Percentiles rank a stretch among this genome's conserved stretches.
phyloP scores from a whole-genome alignment of 2,329 filamentous ascomycete species.

The Pseudogymnoascus sp. region DNA sequence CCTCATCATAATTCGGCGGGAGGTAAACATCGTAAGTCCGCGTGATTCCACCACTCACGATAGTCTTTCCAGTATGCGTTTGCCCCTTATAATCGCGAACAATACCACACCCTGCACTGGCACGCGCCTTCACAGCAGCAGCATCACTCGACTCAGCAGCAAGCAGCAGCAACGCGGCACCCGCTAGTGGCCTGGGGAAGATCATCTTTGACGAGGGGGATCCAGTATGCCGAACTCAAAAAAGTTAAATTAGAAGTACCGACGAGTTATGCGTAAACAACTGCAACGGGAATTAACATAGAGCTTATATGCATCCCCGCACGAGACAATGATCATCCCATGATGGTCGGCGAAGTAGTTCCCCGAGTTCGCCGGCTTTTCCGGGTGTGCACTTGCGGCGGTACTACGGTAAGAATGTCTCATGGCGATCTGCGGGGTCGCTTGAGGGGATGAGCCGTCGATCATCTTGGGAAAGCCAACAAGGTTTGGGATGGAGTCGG shows the following conservation, averaged over 20 bases:
- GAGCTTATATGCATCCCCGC: background rate
- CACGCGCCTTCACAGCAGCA: background rate
- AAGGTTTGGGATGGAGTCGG: background rate
- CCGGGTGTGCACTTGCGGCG: background rate
- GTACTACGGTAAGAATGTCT: background rate
- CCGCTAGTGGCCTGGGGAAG: background rate
- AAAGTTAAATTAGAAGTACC: no score
- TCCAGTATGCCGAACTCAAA: background rate
- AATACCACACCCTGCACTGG: background rate
- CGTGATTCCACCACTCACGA: conserved; percentile 16
- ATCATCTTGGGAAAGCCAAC: background rate
- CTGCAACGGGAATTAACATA: background rate
- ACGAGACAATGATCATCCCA: background rate
- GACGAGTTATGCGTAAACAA: background rate
- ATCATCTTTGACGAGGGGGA: background rate
- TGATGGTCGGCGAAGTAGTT: background rate
- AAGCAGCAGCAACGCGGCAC: background rate
- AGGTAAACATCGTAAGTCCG: conserved; percentile 33
- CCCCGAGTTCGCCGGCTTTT: background rate
- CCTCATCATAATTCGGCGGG: conserved; percentile 32
- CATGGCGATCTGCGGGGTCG: background rate
- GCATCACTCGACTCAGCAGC: background rate
- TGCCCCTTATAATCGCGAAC: background rate
- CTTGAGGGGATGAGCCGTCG: background rate
- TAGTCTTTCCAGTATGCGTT: conserved; percentile 7